Evolutionary conservation across 306 rosid genomes (phyloP).

Genomic region (Trifolium pratense): DNA sequence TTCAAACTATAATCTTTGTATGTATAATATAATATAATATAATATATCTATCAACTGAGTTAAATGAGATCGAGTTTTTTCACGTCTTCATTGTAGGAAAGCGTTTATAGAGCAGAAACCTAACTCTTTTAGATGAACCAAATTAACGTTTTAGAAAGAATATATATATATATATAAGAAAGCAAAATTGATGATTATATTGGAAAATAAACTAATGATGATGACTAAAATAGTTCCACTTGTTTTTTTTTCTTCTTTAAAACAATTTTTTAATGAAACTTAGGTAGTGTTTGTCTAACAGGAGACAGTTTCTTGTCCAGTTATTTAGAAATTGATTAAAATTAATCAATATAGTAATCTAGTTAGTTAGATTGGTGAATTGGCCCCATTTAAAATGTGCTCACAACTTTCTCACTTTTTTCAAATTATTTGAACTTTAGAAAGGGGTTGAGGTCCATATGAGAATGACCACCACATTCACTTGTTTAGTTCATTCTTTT

Average conservation of each 20-base stretch:
- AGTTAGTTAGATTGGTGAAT: constrained; percentile 37
- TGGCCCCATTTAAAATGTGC: constrained; percentile 39
- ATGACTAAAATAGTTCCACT: constrained; percentile 8
- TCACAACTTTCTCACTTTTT: constrained; percentile 35
- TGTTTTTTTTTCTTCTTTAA: not conserved
- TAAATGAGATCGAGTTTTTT: too few species aligned
- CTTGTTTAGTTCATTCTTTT: constrained; percentile 8
- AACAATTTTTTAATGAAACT: not conserved
- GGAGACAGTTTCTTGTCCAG: constrained; percentile 39
- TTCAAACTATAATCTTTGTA: too few species aligned
- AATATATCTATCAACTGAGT: too few species aligned
- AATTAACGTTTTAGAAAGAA: not conserved
- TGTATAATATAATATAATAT: too few species aligned
- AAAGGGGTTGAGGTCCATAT: constrained; percentile 42
- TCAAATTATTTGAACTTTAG: constrained; percentile 51
- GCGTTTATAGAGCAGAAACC: too few species aligned
- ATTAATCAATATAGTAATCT: constrained; percentile 38
- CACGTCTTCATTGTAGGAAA: too few species aligned
- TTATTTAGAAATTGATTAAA: constrained; percentile 31
- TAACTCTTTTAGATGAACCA: not conserved
- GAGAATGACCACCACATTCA: constrained; percentile 24
- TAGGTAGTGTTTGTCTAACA: constrained; percentile 35
- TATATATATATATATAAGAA: not conserved
- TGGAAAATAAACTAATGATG: not conserved
- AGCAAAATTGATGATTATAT: constrained; percentile 3